Percentiles rank a stretch among this genome's conserved stretches.
These are phyloP conservation scores for Magnusiomyces fungicola DNA, from an alignment of 1,139 yeast genomes.

Conservation along the genomic window DNA sequence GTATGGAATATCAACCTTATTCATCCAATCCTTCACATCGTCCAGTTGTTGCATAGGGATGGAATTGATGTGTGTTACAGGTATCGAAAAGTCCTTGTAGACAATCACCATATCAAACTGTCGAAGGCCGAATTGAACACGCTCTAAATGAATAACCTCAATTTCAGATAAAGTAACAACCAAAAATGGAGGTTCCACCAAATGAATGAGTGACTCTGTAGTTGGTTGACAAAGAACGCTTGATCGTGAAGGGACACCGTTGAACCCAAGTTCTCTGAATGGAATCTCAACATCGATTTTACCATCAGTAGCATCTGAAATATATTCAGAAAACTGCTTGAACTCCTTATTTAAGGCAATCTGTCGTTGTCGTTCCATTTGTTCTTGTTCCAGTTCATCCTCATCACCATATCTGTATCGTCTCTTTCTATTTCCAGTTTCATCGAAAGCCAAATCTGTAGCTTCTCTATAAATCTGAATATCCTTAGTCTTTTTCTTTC, in stretches of 20 bases:
- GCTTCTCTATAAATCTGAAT: conserved; percentile 97
- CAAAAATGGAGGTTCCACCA: conserved; percentile 90
- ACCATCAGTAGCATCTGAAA: conserved; percentile 71
- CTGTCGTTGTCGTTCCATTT: conserved; percentile 92
- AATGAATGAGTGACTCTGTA: conserved; percentile 89
- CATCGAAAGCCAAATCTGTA: conserved; percentile 92
- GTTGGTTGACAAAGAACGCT: conserved; percentile 96
- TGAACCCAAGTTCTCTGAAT: conserved; percentile 92
- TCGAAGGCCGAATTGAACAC: conserved; percentile 94
- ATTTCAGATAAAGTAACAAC: conserved; percentile 88
- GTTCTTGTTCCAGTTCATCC: conserved; percentile 97
- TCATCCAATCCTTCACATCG: conserved; percentile 91
- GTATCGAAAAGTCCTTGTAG: conserved; percentile 78
- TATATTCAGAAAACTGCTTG: conserved; percentile 79
- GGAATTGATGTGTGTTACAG: conserved; percentile 90
- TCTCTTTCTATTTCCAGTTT: conserved; percentile 89
- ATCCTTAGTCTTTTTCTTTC: conserved; percentile 91
- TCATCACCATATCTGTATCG: conserved; percentile 94
- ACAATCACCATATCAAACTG: conserved; percentile 95
- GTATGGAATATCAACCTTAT: conserved; percentile 90
- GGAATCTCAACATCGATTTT: conserved; percentile 86
- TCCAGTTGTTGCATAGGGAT: conserved; percentile 90
- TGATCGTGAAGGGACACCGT: conserved; percentile 94
- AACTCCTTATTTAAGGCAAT: conserved; percentile 89
- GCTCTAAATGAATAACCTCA: conserved; percentile 90